Percentiles rank a stretch among this genome's conserved stretches.
Evolutionary conservation across 1,139 yeast species (phyloP).

Genomic region (Wickerhamomyces sp.): DNA sequence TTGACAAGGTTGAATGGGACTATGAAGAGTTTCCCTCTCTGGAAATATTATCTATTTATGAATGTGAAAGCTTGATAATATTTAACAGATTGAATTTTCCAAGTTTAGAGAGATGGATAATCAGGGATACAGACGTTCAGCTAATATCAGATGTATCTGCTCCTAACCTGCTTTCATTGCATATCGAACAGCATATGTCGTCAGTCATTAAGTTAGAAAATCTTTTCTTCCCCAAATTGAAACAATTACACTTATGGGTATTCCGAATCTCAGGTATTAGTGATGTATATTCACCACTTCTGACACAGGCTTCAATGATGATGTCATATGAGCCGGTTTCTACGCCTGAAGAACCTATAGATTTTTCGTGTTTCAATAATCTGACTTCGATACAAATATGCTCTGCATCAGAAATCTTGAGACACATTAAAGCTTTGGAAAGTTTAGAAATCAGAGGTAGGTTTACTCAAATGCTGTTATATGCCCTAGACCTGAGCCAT

Average conservation of each 20-base stretch:
- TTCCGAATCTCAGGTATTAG: slow-evolving; percentile 7
- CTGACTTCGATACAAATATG: slow-evolving; percentile 10
- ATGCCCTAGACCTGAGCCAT: slow-evolving; percentile 1
- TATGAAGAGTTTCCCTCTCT: slow-evolving; percentile 3
- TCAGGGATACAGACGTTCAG: slow-evolving; percentile 11
- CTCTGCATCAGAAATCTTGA: slow-evolving; percentile 12
- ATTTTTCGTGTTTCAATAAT: slow-evolving; percentile 7
- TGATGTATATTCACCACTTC: slow-evolving; percentile 6
- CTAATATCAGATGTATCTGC: slow-evolving; percentile 5
- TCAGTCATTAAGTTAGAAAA: slow-evolving; percentile 6
- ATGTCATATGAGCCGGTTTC: slow-evolving; percentile 13
- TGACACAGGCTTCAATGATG: slow-evolving; percentile 12
- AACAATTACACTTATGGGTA: slow-evolving; percentile 10
- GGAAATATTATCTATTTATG: slow-evolving; percentile 1
- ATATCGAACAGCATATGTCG: slow-evolving; percentile 15
- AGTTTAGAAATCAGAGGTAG: slow-evolving; percentile 16
- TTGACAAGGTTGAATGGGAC: slow-evolving; percentile 7
- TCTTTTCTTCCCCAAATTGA: slow-evolving; percentile 8
- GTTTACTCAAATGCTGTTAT: slow-evolving; percentile 5
- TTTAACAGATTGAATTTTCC: slow-evolving; percentile 3
- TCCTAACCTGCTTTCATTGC: slow-evolving; percentile 7
- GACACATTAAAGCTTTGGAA: slow-evolving; percentile 3
- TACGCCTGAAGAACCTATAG: slow-evolving; percentile 4
- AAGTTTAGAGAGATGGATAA: slow-evolving; percentile 1
- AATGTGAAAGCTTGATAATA: slow-evolving; percentile 6